phyloP scores from a whole-genome alignment of 192 early-diverging fungal genomes.

The Linnemannia exigua region DNA sequence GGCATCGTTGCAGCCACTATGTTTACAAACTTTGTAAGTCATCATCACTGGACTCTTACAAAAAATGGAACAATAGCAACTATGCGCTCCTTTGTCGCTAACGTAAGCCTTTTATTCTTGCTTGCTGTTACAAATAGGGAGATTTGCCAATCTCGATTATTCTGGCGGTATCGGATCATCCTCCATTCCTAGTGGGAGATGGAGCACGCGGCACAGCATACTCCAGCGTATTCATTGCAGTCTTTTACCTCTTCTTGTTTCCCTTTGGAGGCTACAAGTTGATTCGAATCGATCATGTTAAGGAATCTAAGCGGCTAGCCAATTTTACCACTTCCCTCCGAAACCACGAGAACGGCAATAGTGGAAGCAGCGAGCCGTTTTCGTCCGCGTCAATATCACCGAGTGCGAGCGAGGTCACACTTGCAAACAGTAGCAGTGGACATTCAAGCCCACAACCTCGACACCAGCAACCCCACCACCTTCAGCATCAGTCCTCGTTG shows the following conservation, averaged over 20 bases:
- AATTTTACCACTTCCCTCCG: slow-evolving; percentile 8
- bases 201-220: slow-evolving; percentile 49
- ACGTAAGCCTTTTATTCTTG: not conserved
- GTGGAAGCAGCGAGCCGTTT: not conserved
- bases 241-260: slow-evolving; percentile 45
- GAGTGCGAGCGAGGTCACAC: slow-evolving; percentile 11
- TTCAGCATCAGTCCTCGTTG: not conserved
- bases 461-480: not conserved
- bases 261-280: slow-evolving; percentile 50
- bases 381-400: not conserved
- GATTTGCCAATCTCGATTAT: slow-evolving; percentile 56
- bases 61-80: too few species aligned
- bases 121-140: slow-evolving; percentile 17
- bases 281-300: slow-evolving; percentile 47
- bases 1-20: slow-evolving; percentile 50
- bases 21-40: slow-evolving; percentile 53
- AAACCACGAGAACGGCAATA: not conserved
- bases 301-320: slow-evolving; percentile 38
- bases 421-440: not conserved
- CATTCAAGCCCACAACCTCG: not conserved
- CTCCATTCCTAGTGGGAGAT: slow-evolving; percentile 52
- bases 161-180: slow-evolving; percentile 43
- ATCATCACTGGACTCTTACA: not conserved
- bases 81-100: too few species aligned
- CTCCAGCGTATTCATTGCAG: slow-evolving; percentile 41